Base-by-base conservation (phyloP, 345 rosid species). In the Turritis glabra region DNA sequence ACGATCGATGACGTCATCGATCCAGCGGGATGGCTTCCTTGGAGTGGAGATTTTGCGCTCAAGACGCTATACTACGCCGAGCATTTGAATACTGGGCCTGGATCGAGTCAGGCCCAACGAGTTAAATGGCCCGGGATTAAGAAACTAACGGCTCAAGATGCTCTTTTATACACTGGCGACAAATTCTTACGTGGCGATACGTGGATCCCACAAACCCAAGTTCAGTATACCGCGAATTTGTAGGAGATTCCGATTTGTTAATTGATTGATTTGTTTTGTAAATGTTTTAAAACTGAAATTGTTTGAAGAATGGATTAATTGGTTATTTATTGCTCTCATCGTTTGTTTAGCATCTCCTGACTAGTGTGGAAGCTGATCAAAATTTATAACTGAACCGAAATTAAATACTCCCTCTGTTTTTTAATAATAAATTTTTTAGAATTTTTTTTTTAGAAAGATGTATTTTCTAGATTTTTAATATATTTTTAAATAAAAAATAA, bases 41-140 rank as follows among this genome's bases (percentile, higher is more conserved):
- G 89, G 92, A 2, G 23, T 0, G 94, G 90, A 0, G 48, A 69
- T 4, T 78, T 77, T 13, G 88, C 70, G 15, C 82, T 88, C 1
- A 38, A 88, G 59, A 90, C 98, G 25, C 61, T 81, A 35, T 84
- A 13, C n/a, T 93, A 84, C 22, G 81, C 88, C 0, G 98, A 93
- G 83, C 82, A 67, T 38, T 33, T 67, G 29, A 90, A 90, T 69
- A 58, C 69, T 47, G 98, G 97, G 25, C 80, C 86, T 18, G 96
- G 98, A 17, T 76, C 98, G 1, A 72, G 3, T 6, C 64, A 50
- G 37, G 40, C 78, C 3, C 41, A 50, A 7, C 84, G 91, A 59
- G 98, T 82, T 5, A 81, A 30, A 3, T 91, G 96, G 97, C 76
- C 63, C 7, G 91, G 94, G 0, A 56, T 87, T 29, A 84, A 73